Evolutionary conservation across 768 basidiomycete species (phyloP).

Genomic region (Leccinum subgranulosum): DNA sequence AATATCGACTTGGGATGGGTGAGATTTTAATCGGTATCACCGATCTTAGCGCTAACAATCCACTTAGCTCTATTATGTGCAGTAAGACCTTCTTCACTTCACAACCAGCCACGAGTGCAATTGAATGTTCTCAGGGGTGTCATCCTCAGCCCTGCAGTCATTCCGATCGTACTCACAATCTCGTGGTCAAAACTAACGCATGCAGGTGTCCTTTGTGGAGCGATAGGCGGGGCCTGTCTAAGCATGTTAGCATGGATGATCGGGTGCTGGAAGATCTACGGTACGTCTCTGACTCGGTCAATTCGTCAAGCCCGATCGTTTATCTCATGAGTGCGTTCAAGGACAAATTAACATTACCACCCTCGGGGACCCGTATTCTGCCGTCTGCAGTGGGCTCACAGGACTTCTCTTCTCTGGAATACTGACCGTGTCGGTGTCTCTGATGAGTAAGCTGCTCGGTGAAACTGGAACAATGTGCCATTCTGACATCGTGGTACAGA

Average conservation of each 20-base stretch:
- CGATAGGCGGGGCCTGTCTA: constrained; percentile 38
- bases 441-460: constrained; percentile 28
- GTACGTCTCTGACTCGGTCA: constrained; percentile 14
- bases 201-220: constrained; percentile 39
- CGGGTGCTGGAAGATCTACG: constrained; percentile 48
- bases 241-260: constrained; percentile 53
- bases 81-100: constrained; percentile 24
- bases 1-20: constrained; percentile 49
- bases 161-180: constrained; percentile 46
- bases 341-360: constrained; percentile 36
- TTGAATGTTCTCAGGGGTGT: constrained; percentile 37
- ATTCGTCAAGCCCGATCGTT: not conserved
- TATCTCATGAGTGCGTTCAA: constrained; percentile 3
- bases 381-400: constrained; percentile 37
- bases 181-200: constrained; percentile 45
- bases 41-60: constrained; percentile 4
- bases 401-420: constrained; percentile 38
- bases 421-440: constrained; percentile 34
- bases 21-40: constrained; percentile 3
- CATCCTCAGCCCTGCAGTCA: constrained; percentile 47
- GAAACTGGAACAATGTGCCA: not conserved
- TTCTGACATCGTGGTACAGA: constrained; percentile 14
- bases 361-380: constrained; percentile 39
- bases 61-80: constrained; percentile 41
- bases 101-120: not conserved